Evolutionary conservation across 148 eudicot species (phyloP).

Genomic region (Heliosperma pusillum): DNA sequence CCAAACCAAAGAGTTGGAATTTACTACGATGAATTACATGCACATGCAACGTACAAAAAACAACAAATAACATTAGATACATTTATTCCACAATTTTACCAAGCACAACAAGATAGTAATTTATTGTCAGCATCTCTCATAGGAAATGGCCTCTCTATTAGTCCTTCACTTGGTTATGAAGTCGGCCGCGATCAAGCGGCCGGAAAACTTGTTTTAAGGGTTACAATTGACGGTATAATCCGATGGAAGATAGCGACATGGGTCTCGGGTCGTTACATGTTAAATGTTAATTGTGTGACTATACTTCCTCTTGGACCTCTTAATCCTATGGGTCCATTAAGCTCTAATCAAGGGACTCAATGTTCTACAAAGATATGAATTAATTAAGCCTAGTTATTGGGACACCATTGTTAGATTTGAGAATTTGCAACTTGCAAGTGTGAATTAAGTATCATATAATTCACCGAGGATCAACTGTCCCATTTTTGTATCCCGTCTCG

Average conservation of each 20-base stretch:
- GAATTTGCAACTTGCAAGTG: background rate
- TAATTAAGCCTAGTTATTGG: too few relatives aligned
- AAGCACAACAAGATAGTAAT: conserved; percentile 59
- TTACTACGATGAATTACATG: conserved; percentile 60
- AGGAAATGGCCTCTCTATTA: conserved; percentile 57
- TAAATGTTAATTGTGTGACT: conserved; percentile 61
- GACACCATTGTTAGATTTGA: too few relatives aligned
- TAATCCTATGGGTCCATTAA: conserved; percentile 45
- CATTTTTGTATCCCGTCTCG: too few relatives aligned
- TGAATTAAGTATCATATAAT: background rate
- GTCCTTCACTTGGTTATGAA: conserved; percentile 61
- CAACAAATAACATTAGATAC: conserved; percentile 60
- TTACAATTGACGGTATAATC: conserved; percentile 54
- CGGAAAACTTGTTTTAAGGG: conserved; percentile 47
- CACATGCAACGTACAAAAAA: conserved; percentile 68
- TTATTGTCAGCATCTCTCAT: conserved; percentile 47
- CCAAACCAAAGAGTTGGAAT: conserved; percentile 74
- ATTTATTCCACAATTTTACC: conserved; percentile 64
- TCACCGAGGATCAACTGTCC: too few relatives aligned
- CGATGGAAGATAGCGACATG: conserved; percentile 87
- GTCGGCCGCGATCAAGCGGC: conserved; percentile 53
- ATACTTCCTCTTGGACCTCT: conserved; percentile 51
- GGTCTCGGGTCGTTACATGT: conserved; percentile 71
- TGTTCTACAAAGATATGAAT: conserved; percentile 63
- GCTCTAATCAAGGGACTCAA: conserved; percentile 52